A percentile compares a stretch with the other conserved stretches of the same genome.
These are phyloP conservation scores for Irpex sp. DNA, from an alignment of 1,284 basidiomycete species.

Conservation along the genomic window DNA sequence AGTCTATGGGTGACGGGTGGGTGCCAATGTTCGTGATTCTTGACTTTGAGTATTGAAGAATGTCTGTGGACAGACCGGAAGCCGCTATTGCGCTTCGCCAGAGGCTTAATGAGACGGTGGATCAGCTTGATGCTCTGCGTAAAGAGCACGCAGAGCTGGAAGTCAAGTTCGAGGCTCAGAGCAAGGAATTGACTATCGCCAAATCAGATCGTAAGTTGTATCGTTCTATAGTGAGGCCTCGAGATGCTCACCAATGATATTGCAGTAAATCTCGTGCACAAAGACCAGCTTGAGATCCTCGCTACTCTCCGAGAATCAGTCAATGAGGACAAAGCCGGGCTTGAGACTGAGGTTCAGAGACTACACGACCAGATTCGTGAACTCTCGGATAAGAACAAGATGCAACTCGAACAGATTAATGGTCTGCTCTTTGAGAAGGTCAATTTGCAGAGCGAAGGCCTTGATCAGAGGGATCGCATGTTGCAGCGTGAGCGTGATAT, in stretches of 20 bases:
- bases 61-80: slow-evolving; percentile 52
- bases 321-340: slow-evolving; percentile 76
- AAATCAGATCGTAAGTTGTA: slow-evolving; percentile 75
- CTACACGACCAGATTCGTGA: slow-evolving; percentile 69
- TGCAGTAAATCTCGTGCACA: slow-evolving; percentile 80
- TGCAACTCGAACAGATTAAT: slow-evolving; percentile 91
- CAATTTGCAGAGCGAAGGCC: slow-evolving; percentile 80
- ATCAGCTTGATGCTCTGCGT: slow-evolving; percentile 71
- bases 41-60: not conserved
- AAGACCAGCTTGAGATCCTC: slow-evolving; percentile 81
- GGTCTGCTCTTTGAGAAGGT: slow-evolving; percentile 86
- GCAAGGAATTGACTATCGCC: slow-evolving; percentile 74
- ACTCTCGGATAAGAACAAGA: slow-evolving; percentile 77
- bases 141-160: slow-evolving; percentile 69
- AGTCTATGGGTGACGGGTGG: slow-evolving; percentile 77
- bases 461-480: slow-evolving; percentile 79
- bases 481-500: slow-evolving; percentile 77
- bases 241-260: not conserved
- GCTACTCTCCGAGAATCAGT: slow-evolving; percentile 82
- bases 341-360: slow-evolving; percentile 64
- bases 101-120: slow-evolving; percentile 81
- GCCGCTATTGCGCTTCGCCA: slow-evolving; percentile 84
- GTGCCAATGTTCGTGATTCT: slow-evolving; percentile 16
- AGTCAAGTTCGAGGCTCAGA: slow-evolving; percentile 61
- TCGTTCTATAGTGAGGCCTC: not conserved